Evolutionary conservation across 345 rosid genomes (phyloP), one percentile per base, ranked within the genome.

Genomic region (Erodium maritimum): DNA sequence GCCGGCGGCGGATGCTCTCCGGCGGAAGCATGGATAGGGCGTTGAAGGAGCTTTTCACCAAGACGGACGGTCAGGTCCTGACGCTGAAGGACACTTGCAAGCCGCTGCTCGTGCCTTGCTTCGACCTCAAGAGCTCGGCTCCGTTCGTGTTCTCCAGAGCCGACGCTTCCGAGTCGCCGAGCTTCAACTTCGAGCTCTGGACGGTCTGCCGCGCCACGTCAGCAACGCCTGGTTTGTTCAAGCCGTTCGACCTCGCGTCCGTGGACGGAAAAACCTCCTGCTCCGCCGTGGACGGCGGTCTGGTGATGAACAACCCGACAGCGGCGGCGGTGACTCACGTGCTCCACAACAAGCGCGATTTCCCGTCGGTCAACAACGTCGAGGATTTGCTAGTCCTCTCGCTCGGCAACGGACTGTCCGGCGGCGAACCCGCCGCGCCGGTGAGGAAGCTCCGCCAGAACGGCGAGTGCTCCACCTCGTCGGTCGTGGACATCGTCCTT

Each of bases 101-200:
- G 80, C 95, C 95, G 56, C 94, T 93, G 57, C 95, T 89, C 2
- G 84, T 93, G 55, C 99, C 99, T 34, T 93, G 96, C 80, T 93
- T 83, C 65, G 99, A 93, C 73, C 89, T 88, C 50, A 83, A 80
- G 54, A 86, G 89, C 71, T 79, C 88, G 1, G 96, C 95, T 46
- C 99, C 99, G 34, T 93, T 93, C 71, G 99, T 93, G 54, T 93
- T 93, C 83, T 93, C 99, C 57, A 83, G 94, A 59, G 95, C 96
- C 73, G 99, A 82, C 80, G 96, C 96, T 22, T 74, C 84, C 6
- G 95, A 86, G 77, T 86, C 96, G 2, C 77, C 83, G 0, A 86
- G 95, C 80, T 93, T 86, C 73, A 78, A 93, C 75, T 93, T 93
- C 70, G 95, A 83, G 56, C 91, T 88, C 22, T 89, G 94, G 94